Conservation (phyloP, 2,329 filamentous ascomycete species). For the Alternaria consortialis region DNA sequence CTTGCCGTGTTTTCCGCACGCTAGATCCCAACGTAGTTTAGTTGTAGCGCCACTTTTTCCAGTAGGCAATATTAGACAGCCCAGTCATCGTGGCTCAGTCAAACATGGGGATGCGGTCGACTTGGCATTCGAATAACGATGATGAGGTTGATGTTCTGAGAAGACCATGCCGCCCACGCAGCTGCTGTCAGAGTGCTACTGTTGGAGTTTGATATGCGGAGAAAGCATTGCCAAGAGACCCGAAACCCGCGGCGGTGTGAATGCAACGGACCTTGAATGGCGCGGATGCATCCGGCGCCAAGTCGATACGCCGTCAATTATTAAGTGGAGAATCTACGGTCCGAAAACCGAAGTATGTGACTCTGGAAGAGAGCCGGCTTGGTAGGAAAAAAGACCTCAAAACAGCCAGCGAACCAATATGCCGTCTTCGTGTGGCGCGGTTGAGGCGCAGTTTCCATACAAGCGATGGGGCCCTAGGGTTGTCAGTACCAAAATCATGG, state of each 20-base stretch:
- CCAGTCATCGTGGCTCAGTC: slow-evolving; percentile 18
- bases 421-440: neutral
- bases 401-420: neutral
- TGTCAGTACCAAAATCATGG: neutral
- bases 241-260: neutral
- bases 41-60: slow-evolving; percentile 22
- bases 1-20: slow-evolving; percentile 24
- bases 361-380: neutral
- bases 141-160: neutral
- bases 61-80: slow-evolving; percentile 12
- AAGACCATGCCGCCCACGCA: neutral
- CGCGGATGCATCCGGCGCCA: slow-evolving; percentile 5
- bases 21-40: slow-evolving; percentile 2
- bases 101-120: neutral
- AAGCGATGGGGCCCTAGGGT: neutral
- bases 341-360: slow-evolving; percentile 3
- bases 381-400: neutral
- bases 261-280: neutral
- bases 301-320: neutral
- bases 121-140: neutral
- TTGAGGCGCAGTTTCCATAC: neutral
- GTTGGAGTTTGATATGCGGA: neutral
- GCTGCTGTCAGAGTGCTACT: neutral
- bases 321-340: slow-evolving; percentile 1
- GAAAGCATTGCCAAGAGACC: neutral